A percentile compares a stretch with the other conserved stretches of the same genome.
Conservation (phyloP, 163 green algal genomes). For the Prototheca cutis region DNA sequence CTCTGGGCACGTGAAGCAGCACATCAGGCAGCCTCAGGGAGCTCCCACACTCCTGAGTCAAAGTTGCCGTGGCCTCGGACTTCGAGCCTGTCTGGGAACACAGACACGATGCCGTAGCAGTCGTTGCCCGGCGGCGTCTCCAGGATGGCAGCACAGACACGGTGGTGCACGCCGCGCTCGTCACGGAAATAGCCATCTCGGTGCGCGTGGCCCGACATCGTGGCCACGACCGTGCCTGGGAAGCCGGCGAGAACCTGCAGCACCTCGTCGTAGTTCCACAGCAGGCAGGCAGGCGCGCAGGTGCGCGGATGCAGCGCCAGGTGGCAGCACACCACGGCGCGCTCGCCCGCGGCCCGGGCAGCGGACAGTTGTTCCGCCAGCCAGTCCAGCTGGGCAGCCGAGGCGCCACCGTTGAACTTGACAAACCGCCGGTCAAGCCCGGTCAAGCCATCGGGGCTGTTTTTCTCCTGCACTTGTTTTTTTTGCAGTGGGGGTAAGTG, state of each 20-base stretch:
- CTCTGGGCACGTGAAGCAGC: neutral
- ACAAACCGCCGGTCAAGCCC: slow-evolving; percentile 49
- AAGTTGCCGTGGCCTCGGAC: slow-evolving; percentile 19
- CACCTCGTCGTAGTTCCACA: slow-evolving; percentile 74
- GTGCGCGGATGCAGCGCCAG: slow-evolving; percentile 52
- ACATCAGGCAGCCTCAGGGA: slow-evolving; percentile 1
- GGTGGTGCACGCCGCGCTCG: slow-evolving; percentile 48
- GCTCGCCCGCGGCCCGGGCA: slow-evolving; percentile 18
- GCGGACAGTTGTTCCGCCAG: slow-evolving; percentile 42
- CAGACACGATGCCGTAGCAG: slow-evolving; percentile 21
- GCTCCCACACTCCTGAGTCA: slow-evolving; percentile 7
- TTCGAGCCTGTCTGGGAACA: slow-evolving; percentile 11
- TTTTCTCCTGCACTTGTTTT: slow-evolving; percentile 68
- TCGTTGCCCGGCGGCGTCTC: slow-evolving; percentile 46
- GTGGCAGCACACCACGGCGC: slow-evolving; percentile 54
- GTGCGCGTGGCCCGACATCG: slow-evolving; percentile 59
- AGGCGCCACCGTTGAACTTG: slow-evolving; percentile 56
- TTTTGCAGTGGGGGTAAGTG: too few species aligned
- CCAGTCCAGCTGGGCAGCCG: slow-evolving; percentile 53
- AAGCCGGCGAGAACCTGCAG: slow-evolving; percentile 28
- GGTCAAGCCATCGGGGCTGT: slow-evolving; percentile 36
- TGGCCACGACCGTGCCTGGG: slow-evolving; percentile 41
- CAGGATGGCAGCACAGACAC: slow-evolving; percentile 56
- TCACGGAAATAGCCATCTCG: slow-evolving; percentile 29
- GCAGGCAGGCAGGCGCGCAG: slow-evolving; percentile 42